A percentile compares a stretch with the other conserved stretches of the same genome.
These are phyloP conservation scores for Leptographium galeiforme DNA, from an alignment of 2,329 filamentous ascomycete species.

Conservation along the genomic window DNA sequence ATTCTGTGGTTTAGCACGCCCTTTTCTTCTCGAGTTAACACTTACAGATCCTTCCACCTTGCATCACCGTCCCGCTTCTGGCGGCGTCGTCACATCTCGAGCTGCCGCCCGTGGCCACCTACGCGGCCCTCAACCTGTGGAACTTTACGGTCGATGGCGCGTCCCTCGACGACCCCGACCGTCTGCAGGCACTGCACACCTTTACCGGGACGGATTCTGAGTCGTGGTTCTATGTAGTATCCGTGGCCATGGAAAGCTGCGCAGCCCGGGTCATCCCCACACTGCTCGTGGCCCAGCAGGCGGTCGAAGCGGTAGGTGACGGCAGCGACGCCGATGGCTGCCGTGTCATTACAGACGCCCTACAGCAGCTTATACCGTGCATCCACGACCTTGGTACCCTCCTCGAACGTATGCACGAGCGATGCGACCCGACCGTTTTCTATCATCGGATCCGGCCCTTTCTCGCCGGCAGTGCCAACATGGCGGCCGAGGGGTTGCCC, in stretches of 20 bases:
- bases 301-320: conserved; percentile 48
- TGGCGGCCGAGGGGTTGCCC: conserved; percentile 71
- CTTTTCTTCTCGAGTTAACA: neutral
- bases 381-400: conserved; percentile 55
- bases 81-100: conserved; percentile 59
- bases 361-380: conserved; percentile 51
- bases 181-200: conserved; percentile 59
- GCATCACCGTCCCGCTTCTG: conserved; percentile 66
- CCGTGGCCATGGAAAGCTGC: conserved; percentile 76
- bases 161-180: conserved; percentile 46
- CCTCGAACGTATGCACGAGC: conserved; percentile 76
- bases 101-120: conserved; percentile 80
- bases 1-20: neutral
- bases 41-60: conserved; percentile 45
- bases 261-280: conserved; percentile 61
- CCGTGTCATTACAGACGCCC: conserved; percentile 27
- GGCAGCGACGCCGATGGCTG: conserved; percentile 23
- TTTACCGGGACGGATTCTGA: conserved; percentile 85
- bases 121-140: conserved; percentile 77
- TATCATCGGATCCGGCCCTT: conserved; percentile 82
- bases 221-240: conserved; percentile 87
- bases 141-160: conserved; percentile 49
- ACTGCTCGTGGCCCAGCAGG: conserved; percentile 65
- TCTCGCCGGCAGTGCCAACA: conserved; percentile 84
- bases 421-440: conserved; percentile 75